Evolutionary conservation across 331 rosid species (phyloP).

Genomic region (Quercus tomentella): DNA sequence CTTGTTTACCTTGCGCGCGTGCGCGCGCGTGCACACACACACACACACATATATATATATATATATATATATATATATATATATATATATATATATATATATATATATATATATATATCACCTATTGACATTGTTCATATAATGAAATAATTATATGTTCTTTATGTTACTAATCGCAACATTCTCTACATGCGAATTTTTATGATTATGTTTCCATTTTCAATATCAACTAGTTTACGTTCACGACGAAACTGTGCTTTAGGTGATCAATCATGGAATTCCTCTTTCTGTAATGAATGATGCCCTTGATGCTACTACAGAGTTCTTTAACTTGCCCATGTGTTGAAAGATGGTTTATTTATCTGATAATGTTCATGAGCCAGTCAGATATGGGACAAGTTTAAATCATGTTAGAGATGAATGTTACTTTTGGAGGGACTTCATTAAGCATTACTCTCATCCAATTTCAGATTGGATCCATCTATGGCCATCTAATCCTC

Average conservation of each 20-base stretch:
- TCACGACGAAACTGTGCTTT: background rate
- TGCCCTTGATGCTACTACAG: slow-evolving; percentile 22
- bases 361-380: slow-evolving; percentile 26
- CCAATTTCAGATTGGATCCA: slow-evolving; percentile 38
- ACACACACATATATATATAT: too few species aligned
- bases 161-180: too few species aligned
- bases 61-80: too few species aligned
- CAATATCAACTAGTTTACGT: background rate
- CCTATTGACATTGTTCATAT: too few species aligned
- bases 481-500: slow-evolving; percentile 42
- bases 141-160: too few species aligned
- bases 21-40: too few species aligned
- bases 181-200: background rate
- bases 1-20: background rate
- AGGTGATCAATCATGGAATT: slow-evolving; percentile 42
- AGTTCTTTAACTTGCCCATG: slow-evolving; percentile 33
- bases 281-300: slow-evolving; percentile 6
- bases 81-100: too few species aligned
- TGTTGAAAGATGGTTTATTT: slow-evolving; percentile 24
- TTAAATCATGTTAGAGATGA: slow-evolving; percentile 19
- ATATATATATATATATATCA: too few species aligned
- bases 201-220: background rate
- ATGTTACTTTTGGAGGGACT: slow-evolving; percentile 39
- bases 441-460: slow-evolving; percentile 39
- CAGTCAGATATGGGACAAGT: slow-evolving; percentile 32